Evolutionary conservation across 2,329 filamentous ascomycete genomes (phyloP).

Genomic region (Clarireedia monteithiana): DNA sequence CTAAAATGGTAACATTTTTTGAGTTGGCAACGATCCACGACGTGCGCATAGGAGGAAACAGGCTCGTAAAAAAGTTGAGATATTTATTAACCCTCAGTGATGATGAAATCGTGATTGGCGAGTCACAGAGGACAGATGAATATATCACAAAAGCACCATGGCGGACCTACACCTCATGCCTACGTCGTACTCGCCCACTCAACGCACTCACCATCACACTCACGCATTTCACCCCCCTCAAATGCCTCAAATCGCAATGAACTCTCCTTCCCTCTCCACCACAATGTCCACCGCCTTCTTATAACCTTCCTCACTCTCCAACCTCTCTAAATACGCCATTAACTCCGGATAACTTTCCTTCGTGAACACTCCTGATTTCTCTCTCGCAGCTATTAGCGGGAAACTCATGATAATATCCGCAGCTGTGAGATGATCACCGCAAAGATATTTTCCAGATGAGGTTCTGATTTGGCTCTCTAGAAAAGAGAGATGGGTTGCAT

Average conservation of each 20-base stretch:
- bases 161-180: no score
- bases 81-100: no score
- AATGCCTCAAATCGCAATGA: neutral
- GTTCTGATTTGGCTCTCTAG: slow-evolving; percentile 41
- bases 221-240: neutral
- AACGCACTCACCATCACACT: no score
- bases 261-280: slow-evolving; percentile 1
- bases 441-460: slow-evolving; percentile 42
- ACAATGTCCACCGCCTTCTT: slow-evolving; percentile 41
- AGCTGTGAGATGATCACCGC: slow-evolving; percentile 39
- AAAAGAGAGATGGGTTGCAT: slow-evolving; percentile 40
- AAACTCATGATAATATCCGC: slow-evolving; percentile 47
- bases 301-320: slow-evolving; percentile 37
- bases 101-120: no score
- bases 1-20: no score
- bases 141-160: no score
- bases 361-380: slow-evolving; percentile 28
- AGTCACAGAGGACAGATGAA: no score
- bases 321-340: slow-evolving; percentile 36
- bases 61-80: no score
- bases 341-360: slow-evolving; percentile 39
- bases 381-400: slow-evolving; percentile 38
- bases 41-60: no score
- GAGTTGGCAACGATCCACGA: no score
- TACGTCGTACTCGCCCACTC: no score